Evolutionary conservation across 345 rosid species (phyloP).

Genomic region (Excoecaria cochinchinensis): DNA sequence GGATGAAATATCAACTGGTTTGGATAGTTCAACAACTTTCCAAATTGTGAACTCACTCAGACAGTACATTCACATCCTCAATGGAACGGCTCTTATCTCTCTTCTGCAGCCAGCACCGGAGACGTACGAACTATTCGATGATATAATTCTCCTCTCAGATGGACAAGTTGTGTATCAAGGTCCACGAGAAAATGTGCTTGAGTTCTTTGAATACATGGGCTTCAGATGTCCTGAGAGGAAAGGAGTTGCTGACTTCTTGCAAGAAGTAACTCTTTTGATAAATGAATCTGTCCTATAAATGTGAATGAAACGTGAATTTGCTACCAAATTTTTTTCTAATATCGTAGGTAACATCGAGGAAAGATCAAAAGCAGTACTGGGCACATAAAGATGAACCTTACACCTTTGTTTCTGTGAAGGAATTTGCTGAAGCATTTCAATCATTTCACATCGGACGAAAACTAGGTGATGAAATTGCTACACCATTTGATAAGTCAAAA

Average conservation of each 20-base stretch:
- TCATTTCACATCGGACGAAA: constrained; percentile 58
- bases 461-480: constrained; percentile 56
- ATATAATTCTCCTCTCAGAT: constrained; percentile 70
- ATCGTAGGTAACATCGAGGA: constrained; percentile 50
- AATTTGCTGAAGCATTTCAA: constrained; percentile 62
- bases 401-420: constrained; percentile 49
- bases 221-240: constrained; percentile 73
- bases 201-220: constrained; percentile 59
- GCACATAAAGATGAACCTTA: constrained; percentile 48
- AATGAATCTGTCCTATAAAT: neutral
- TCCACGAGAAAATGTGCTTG: constrained; percentile 56
- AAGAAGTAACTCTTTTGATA: constrained; percentile 43
- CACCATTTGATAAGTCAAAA: constrained; percentile 66
- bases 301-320: neutral
- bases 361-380: constrained; percentile 83
- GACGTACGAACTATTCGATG: constrained; percentile 65
- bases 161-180: constrained; percentile 73
- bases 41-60: constrained; percentile 64
- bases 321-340: neutral
- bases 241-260: constrained; percentile 75
- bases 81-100: constrained; percentile 68
- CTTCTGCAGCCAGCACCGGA: constrained; percentile 84
- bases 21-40: constrained; percentile 72
- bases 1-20: constrained; percentile 81
- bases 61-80: constrained; percentile 51